Conservation (phyloP, 1,139 yeast genomes). For the Candida frijolesensis region DNA sequence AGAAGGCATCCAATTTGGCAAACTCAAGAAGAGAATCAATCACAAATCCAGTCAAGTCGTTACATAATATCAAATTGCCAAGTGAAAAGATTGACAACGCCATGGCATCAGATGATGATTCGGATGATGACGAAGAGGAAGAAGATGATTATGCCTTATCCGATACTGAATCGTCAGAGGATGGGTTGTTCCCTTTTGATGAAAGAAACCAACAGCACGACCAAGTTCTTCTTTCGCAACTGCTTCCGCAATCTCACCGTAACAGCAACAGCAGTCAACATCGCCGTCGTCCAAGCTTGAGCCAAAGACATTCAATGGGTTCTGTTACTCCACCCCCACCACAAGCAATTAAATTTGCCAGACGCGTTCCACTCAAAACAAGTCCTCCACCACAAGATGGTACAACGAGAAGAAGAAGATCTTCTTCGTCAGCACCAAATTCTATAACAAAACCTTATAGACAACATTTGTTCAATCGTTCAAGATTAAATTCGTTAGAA, state of each 20-base stretch:
- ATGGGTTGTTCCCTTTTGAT: slow-evolving; percentile 47
- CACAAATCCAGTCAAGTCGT: slow-evolving; percentile 46
- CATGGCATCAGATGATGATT: slow-evolving; percentile 49
- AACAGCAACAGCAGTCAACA: not conserved
- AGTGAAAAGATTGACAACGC: slow-evolving; percentile 33
- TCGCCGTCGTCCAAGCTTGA: slow-evolving; percentile 1
- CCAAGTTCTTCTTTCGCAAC: not conserved
- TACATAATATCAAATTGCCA: slow-evolving; percentile 51
- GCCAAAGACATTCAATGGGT: slow-evolving; percentile 1
- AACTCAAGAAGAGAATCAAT: slow-evolving; percentile 55
- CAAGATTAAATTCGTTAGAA: slow-evolving; percentile 47
- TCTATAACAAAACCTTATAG: slow-evolving; percentile 20
- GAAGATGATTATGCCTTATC: slow-evolving; percentile 25
- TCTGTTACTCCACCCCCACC: slow-evolving; percentile 30
- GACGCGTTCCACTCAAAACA: slow-evolving; percentile 44
- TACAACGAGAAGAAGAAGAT: slow-evolving; percentile 8
- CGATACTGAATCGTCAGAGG: slow-evolving; percentile 14
- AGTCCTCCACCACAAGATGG: slow-evolving; percentile 39
- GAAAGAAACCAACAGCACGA: slow-evolving; percentile 23
- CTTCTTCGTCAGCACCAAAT: slow-evolving; percentile 17
- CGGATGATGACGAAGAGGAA: slow-evolving; percentile 23
- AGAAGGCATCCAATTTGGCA: slow-evolving; percentile 14
- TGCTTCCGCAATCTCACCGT: not conserved
- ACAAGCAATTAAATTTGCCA: slow-evolving; percentile 37
- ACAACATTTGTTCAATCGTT: slow-evolving; percentile 39